Evolutionary conservation across 306 rosid species (phyloP).

Genomic region (Vicia villosa): DNA sequence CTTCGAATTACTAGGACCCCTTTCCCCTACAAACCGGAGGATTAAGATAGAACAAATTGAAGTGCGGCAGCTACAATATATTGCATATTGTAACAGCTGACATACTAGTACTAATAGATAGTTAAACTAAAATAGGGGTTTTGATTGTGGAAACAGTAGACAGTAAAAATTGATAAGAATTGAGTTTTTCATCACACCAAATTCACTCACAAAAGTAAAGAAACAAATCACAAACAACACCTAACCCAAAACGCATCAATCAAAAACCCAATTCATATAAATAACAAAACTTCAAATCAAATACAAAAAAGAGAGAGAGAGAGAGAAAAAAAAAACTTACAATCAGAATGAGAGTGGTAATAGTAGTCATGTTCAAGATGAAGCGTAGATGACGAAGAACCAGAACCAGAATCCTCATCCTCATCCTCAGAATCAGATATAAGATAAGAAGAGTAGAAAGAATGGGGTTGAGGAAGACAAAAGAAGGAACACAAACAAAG

Average conservation of each 20-base stretch:
- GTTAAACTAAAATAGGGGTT: background rate
- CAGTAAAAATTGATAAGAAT: background rate
- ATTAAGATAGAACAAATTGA: background rate
- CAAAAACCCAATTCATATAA: conserved; percentile 24
- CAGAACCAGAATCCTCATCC: background rate
- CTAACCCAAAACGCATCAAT: background rate
- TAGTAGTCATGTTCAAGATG: conserved; percentile 46
- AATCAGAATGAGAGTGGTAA: conserved; percentile 65
- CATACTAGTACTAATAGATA: background rate
- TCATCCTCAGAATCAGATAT: conserved; percentile 43
- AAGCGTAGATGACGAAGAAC: conserved; percentile 43
- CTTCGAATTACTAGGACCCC: too few species aligned
- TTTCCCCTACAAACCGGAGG: too few species aligned
- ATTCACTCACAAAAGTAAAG: background rate
- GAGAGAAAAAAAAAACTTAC: background rate
- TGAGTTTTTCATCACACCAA: background rate
- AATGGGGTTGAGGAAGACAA: conserved; percentile 60
- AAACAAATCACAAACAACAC: background rate
- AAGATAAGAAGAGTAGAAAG: conserved; percentile 43
- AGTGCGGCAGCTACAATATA: background rate
- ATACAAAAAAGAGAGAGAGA: background rate
- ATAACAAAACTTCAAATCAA: background rate
- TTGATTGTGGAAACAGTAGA: background rate
- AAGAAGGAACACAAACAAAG: conserved; percentile 73
- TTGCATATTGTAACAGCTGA: background rate